These are phyloP conservation scores for Pyropia haitanensis DNA, from an alignment of 23 red algal genomes.

Conservation along the genomic window DNA sequence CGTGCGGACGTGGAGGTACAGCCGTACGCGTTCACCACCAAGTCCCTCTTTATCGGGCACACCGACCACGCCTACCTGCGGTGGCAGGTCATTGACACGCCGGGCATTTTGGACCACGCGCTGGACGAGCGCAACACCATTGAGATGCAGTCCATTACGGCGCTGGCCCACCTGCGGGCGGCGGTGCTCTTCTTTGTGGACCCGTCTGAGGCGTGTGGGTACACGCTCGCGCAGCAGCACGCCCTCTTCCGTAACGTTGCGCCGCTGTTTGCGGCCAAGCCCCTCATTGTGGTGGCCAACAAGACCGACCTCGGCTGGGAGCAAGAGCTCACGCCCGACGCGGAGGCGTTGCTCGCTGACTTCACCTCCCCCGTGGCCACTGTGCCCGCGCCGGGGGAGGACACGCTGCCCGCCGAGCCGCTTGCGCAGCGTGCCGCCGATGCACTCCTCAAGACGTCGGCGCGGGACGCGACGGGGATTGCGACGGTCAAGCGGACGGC, in stretches of 20 bases:
- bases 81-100: conserved; percentile 99
- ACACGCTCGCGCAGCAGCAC: conserved; percentile 72
- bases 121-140: conserved; percentile 95
- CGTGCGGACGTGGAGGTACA: conserved; percentile 92
- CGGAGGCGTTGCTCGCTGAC: conserved; percentile 18
- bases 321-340: conserved; percentile 32
- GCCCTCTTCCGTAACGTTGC: conserved; percentile 59
- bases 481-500: conserved; percentile 63
- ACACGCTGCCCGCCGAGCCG: not conserved
- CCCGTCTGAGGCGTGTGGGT: conserved; percentile 94
- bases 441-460: conserved; percentile 60
- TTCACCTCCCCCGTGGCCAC: conserved; percentile 15
- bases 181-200: conserved; percentile 92
- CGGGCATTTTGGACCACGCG: conserved; percentile 86
- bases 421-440: not conserved
- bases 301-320: conserved; percentile 96
- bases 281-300: conserved; percentile 78
- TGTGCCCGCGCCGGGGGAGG: not conserved
- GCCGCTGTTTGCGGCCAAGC: conserved; percentile 89
- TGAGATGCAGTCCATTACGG: conserved; percentile 98
- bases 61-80: conserved; percentile 91
- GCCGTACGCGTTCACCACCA: conserved; percentile 97
- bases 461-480: conserved; percentile 49
- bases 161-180: conserved; percentile 85
- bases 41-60: conserved; percentile 95